phyloP scores from a whole-genome alignment of 345 rosid species.

The Anacardium occidentale region DNA sequence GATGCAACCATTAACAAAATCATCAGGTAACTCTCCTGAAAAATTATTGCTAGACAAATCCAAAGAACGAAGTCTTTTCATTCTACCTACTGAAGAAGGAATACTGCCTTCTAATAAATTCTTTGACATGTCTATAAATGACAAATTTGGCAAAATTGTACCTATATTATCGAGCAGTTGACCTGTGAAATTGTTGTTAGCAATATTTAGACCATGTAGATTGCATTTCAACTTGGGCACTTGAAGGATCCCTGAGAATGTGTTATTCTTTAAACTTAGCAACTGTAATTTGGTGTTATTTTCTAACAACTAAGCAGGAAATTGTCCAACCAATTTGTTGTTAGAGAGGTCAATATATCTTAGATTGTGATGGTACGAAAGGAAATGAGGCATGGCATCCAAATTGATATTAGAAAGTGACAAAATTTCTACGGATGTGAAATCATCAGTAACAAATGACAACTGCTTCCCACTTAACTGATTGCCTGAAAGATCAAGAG shows the following conservation, averaged over 20 bases:
- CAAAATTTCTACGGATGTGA: not conserved
- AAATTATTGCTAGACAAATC: not conserved
- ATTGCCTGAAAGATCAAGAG: slow-evolving; percentile 16
- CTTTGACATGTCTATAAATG: not conserved
- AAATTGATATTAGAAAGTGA: not conserved
- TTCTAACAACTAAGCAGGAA: slow-evolving; percentile 2
- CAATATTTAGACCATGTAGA: not conserved
- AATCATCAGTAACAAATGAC: not conserved
- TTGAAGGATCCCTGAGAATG: not conserved
- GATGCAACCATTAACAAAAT: not conserved
- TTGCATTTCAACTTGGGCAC: not conserved
- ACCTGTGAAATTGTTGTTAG: not conserved
- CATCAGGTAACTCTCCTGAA: not conserved
- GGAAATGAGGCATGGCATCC: not conserved
- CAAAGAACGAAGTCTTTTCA: not conserved
- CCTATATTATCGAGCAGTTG: not conserved
- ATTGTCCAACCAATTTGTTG: not conserved
- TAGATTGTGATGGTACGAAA: not conserved
- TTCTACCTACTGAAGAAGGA: not conserved
- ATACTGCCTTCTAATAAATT: not conserved
- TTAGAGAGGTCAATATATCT: not conserved
- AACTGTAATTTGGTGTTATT: not conserved
- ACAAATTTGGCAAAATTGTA: not conserved
- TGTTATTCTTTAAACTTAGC: not conserved
- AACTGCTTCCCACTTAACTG: slow-evolving; percentile 1